These are phyloP conservation scores for Pilaira anomala DNA, from an alignment of 192 early-diverging fungal genomes.

Conservation along the genomic window DNA sequence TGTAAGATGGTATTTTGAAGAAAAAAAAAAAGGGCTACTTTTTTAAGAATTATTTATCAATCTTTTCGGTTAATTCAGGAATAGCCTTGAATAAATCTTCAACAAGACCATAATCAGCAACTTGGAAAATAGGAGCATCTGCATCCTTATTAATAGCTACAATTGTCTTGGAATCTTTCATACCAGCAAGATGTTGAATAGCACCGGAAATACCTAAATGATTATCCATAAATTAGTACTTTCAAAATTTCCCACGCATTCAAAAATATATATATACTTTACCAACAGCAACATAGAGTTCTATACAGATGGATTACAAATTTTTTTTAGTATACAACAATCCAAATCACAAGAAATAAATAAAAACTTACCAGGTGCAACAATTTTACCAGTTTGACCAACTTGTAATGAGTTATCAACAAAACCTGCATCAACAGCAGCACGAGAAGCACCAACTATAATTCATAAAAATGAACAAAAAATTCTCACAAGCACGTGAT, in stretches of 20 bases:
- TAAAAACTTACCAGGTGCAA: slow-evolving; percentile 72
- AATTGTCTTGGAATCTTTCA: slow-evolving; percentile 99
- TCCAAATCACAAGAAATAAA: neutral
- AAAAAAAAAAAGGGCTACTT: too few species aligned
- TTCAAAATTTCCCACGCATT: neutral
- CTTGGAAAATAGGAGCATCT: slow-evolving; percentile 97
- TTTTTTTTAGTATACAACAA: too few species aligned
- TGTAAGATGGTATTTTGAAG: too few species aligned
- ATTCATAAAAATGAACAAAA: slow-evolving; percentile 12
- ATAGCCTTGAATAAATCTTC: slow-evolving; percentile 91
- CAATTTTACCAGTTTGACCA: slow-evolving; percentile 97
- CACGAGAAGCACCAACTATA: slow-evolving; percentile 93
- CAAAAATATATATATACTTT: slow-evolving; percentile 4
- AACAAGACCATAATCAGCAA: slow-evolving; percentile 95
- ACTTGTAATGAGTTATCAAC: slow-evolving; percentile 96
- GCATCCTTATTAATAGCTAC: slow-evolving; percentile 98
- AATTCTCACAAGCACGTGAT: slow-evolving; percentile 4
- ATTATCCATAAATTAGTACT: neutral
- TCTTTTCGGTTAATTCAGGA: slow-evolving; percentile 89
- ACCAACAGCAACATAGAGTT: slow-evolving; percentile 93
- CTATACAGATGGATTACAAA: slow-evolving; percentile 14
- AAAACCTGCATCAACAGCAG: slow-evolving; percentile 96
- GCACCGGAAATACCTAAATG: slow-evolving; percentile 80
- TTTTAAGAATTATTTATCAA: slow-evolving; percentile 4
- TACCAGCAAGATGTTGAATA: slow-evolving; percentile 96